Conservation (phyloP, 2,329 filamentous ascomycete genomes). For the Xylariaceae sp. region DNA sequence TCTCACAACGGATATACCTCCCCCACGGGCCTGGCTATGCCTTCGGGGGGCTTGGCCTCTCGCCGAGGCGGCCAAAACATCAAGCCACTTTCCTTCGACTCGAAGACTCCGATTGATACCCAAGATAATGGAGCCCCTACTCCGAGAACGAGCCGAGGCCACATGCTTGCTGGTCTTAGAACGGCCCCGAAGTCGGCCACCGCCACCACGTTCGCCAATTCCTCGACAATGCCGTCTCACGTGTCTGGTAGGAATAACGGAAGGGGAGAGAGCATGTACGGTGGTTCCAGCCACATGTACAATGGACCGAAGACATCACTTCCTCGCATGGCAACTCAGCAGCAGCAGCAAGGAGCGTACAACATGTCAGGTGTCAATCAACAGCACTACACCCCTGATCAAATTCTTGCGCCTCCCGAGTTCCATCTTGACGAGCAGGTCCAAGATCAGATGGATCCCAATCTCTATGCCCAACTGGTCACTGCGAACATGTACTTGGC, state of each 20-base stretch:
- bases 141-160: constrained; percentile 89
- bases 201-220: constrained; percentile 64
- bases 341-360: constrained; percentile 33
- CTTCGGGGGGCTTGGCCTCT: constrained; percentile 77
- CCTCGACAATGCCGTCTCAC: constrained; percentile 29
- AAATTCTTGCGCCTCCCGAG: constrained; percentile 79
- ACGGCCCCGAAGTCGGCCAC: constrained; percentile 85
- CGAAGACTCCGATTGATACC: constrained; percentile 64
- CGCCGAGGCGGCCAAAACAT: constrained; percentile 78
- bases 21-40: constrained; percentile 69
- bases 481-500: constrained; percentile 89
- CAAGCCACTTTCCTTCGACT: constrained; percentile 81
- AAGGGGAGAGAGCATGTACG: constrained; percentile 42
- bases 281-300: constrained; percentile 41
- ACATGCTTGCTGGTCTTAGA: constrained; percentile 86
- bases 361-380: constrained; percentile 33
- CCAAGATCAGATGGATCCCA: constrained; percentile 76
- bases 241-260: constrained; percentile 44
- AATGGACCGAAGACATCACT: constrained; percentile 54
- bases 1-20: constrained; percentile 78
- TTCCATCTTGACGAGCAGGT: constrained; percentile 68
- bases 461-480: constrained; percentile 81
- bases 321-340: constrained; percentile 36
- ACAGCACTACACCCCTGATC: constrained; percentile 74
- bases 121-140: constrained; percentile 69